phyloP scores from a whole-genome alignment of 805 yeast species.

The Teunomyces cretensis region DNA sequence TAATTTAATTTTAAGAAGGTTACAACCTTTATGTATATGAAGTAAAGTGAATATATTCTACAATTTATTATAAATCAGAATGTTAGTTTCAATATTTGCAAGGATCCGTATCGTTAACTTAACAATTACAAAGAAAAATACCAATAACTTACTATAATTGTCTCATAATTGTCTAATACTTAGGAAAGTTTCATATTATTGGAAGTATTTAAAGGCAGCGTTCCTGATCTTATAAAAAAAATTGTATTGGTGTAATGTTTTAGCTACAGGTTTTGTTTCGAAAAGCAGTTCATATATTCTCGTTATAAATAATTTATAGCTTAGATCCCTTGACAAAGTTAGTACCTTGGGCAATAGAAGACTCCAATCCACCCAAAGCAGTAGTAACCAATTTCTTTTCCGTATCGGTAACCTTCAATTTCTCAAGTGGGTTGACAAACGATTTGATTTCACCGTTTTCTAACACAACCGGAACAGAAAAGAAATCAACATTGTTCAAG shows the following conservation, averaged over 20 bases:
- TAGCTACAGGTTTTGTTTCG: not conserved
- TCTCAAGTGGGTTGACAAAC: conserved; percentile 34
- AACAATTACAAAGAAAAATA: too few species aligned
- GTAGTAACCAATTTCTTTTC: conserved; percentile 35
- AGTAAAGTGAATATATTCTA: too few species aligned
- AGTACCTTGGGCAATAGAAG: conserved; percentile 41
- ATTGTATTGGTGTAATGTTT: not conserved
- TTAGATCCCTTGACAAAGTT: conserved; percentile 39
- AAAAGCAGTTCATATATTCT: not conserved
- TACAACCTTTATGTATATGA: too few species aligned
- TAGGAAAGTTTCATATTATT: too few species aligned
- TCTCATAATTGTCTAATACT: too few species aligned
- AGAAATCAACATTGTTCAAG: conserved; percentile 43
- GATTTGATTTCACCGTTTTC: conserved; percentile 37
- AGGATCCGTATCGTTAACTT: too few species aligned
- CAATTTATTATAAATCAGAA: too few species aligned
- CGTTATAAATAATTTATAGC: conserved; percentile 19
- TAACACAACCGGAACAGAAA: conserved; percentile 49
- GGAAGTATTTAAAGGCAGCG: not conserved
- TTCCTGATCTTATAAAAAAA: too few species aligned
- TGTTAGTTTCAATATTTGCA: too few species aligned
- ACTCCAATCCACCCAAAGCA: conserved; percentile 40
- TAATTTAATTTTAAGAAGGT: too few species aligned
- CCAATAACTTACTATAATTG: too few species aligned
- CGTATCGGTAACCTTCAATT: conserved; percentile 25